phyloP scores from a whole-genome alignment of 352 stramenopile species.

The Phytophthora constricta region DNA sequence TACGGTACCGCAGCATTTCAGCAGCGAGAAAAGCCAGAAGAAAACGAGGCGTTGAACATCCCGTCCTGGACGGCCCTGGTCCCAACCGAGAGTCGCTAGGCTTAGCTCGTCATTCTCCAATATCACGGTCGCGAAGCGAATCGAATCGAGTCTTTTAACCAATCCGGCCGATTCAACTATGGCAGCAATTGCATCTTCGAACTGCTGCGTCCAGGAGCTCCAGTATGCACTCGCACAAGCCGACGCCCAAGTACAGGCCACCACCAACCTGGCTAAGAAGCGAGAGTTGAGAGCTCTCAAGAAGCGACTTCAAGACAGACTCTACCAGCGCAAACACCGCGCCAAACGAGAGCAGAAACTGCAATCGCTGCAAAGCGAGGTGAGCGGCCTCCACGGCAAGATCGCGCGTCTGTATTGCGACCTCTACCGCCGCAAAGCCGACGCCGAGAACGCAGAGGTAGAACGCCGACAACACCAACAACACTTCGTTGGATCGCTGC shows the following conservation, averaged over 20 bases:
- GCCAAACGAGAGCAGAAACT: constrained; percentile 41
- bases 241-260: constrained; percentile 22
- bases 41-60: too few relatives aligned
- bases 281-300: constrained; percentile 21
- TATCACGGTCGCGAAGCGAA: not conserved
- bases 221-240: constrained; percentile 11
- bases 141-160: not conserved
- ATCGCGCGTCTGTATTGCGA: constrained; percentile 34
- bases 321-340: constrained; percentile 49
- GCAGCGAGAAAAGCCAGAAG: not conserved
- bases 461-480: constrained; percentile 24
- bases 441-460: constrained; percentile 3
- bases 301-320: constrained; percentile 41
- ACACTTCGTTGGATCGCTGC: constrained; percentile 12
- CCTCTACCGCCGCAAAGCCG: constrained; percentile 24
- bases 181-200: constrained; percentile 6
- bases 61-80: not conserved
- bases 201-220: constrained; percentile 26
- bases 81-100: too few relatives aligned
- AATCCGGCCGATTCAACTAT: not conserved
- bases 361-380: constrained; percentile 12
- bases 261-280: constrained; percentile 26
- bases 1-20: too few relatives aligned
- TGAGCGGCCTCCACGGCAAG: constrained; percentile 8
- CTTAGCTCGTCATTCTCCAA: not conserved